Conservation (phyloP, 2,329 filamentous ascomycete genomes). For the Talaromyces sp. region DNA sequence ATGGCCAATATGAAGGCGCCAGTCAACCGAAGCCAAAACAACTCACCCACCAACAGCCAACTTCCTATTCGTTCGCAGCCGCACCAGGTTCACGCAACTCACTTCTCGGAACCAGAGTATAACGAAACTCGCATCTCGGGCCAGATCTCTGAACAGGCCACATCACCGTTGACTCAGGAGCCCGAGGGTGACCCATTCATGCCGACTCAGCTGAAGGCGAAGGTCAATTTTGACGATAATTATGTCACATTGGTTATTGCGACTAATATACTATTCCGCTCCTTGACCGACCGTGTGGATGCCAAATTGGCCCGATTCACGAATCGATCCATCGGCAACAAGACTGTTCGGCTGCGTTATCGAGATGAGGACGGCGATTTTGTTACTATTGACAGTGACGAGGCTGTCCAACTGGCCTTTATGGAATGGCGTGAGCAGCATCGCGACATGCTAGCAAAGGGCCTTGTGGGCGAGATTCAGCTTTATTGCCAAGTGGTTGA, state of each 20-base stretch:
- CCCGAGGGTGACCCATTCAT: conserved; percentile 48
- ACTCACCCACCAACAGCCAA: conserved; percentile 71
- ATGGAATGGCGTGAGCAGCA: conserved; percentile 87
- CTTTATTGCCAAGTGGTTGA: conserved; percentile 71
- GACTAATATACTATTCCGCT: conserved; percentile 92
- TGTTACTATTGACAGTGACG: conserved; percentile 91
- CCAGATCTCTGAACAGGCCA: conserved; percentile 33
- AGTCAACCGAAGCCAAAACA: conserved; percentile 76
- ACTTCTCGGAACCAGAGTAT: conserved; percentile 46
- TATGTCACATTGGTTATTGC: conserved; percentile 95
- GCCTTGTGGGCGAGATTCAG: conserved; percentile 85
- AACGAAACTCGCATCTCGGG: conserved; percentile 33
- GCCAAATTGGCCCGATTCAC: conserved; percentile 89
- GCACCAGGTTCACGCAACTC: conserved; percentile 47
- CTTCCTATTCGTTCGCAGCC: conserved; percentile 63
- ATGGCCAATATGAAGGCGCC: conserved; percentile 61
- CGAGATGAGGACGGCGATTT: conserved; percentile 90
- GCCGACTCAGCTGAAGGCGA: conserved; percentile 86
- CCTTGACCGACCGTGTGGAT: conserved; percentile 91
- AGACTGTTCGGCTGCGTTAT: conserved; percentile 85
- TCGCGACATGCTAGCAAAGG: conserved; percentile 61
- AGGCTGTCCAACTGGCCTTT: conserved; percentile 95
- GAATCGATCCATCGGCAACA: conserved; percentile 77
- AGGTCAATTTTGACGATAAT: conserved; percentile 88
- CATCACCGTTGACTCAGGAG: conserved; percentile 38